Percentiles rank a stretch among this genome's conserved stretches.
Conservation (phyloP, 176 grass and related monocot species). For the Oryza rufipogon region DNA sequence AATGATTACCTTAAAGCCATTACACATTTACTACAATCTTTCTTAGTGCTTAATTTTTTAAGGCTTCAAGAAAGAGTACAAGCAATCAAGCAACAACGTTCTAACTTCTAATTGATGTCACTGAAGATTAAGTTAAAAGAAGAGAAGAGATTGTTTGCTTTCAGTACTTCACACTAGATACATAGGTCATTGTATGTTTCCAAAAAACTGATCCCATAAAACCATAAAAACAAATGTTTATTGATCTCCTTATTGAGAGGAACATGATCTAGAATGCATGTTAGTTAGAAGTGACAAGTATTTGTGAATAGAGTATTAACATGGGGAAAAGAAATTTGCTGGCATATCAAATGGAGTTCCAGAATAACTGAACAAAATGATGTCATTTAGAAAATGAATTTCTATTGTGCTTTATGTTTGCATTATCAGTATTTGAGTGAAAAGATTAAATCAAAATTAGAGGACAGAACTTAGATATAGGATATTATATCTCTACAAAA, state of each 20-base stretch:
- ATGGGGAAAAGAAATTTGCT: background rate
- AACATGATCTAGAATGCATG: background rate
- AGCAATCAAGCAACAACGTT: background rate
- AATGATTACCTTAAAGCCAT: too few relatives aligned
- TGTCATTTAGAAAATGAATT: background rate
- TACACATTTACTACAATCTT: slow-evolving; percentile 2
- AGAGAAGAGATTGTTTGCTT: background rate
- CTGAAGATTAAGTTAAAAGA: background rate
- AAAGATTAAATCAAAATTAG: slow-evolving; percentile 11
- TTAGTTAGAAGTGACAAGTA: background rate
- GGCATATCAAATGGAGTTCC: background rate
- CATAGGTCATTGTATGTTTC: background rate
- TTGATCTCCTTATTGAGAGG: background rate
- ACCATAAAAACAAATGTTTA: background rate
- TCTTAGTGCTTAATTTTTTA: background rate
- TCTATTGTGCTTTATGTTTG: background rate
- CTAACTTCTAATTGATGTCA: background rate
- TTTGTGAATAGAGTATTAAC: background rate
- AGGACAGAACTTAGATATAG: background rate
- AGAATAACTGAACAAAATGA: background rate
- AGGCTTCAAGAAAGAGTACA: background rate
- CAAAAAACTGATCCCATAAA: background rate
- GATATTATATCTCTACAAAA: background rate
- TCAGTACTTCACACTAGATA: slow-evolving; percentile 7
- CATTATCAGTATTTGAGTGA: slow-evolving; percentile 3